phyloP scores from a whole-genome alignment of 208 protist species.

The Trypanosomatidae sp. region DNA sequence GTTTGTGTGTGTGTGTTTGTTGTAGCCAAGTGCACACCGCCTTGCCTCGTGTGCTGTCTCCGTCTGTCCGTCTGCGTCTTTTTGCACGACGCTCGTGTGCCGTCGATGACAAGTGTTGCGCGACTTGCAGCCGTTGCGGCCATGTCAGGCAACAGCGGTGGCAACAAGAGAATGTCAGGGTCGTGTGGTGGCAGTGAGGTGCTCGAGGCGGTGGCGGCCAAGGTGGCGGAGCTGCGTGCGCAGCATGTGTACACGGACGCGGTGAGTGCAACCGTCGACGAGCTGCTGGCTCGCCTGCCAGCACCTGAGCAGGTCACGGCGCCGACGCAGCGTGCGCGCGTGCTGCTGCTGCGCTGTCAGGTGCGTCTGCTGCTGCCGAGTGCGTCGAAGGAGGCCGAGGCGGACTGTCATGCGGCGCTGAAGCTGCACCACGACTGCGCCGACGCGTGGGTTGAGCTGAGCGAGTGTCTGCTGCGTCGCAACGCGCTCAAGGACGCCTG shows the following conservation, averaged over 20 bases:
- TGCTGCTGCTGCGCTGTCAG: slow-evolving; percentile 47
- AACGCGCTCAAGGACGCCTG: slow-evolving; percentile 64
- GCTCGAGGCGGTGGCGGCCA: too few relatives aligned
- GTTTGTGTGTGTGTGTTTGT: too few relatives aligned
- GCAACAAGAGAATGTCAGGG: too few relatives aligned
- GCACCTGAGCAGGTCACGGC: slow-evolving; percentile 26
- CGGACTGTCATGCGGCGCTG: slow-evolving; percentile 49
- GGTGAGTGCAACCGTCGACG: slow-evolving; percentile 27
- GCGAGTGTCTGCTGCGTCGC: slow-evolving; percentile 59
- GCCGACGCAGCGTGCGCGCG: slow-evolving; percentile 29
- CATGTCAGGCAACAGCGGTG: too few relatives aligned
- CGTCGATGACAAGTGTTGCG: too few relatives aligned
- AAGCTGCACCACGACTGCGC: slow-evolving; percentile 37
- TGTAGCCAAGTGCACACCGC: too few relatives aligned
- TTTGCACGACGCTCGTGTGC: too few relatives aligned
- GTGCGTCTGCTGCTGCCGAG: slow-evolving; percentile 40
- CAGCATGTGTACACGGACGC: slow-evolving; percentile 49
- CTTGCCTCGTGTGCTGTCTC: too few relatives aligned
- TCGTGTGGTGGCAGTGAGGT: too few relatives aligned
- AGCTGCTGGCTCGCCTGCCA: slow-evolving; percentile 26
- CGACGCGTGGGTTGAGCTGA: slow-evolving; percentile 63
- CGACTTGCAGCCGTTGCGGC: too few relatives aligned
- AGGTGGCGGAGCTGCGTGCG: too few relatives aligned
- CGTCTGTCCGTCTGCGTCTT: too few relatives aligned
- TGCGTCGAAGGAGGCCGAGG: slow-evolving; percentile 65